Evolutionary conservation across 2,329 filamentous ascomycete genomes (phyloP).

Genomic region (Alternaria novae-zelandiae): DNA sequence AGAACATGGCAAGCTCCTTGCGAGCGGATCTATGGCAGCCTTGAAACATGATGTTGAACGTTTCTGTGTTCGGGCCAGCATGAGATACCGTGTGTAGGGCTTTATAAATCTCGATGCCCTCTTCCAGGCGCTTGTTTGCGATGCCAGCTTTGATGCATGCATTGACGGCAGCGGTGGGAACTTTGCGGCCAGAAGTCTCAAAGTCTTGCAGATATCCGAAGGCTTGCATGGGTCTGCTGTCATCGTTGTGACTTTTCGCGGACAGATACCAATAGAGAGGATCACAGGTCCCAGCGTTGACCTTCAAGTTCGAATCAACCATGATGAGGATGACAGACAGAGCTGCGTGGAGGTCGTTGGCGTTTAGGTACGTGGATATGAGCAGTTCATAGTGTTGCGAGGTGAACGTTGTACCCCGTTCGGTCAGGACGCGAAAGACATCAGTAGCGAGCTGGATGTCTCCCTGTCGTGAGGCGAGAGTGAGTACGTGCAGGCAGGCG

Average conservation of each 20-base stretch:
- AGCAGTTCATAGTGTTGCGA: slow-evolving; percentile 81
- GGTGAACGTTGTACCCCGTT: slow-evolving; percentile 64
- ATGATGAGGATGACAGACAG: slow-evolving; percentile 77
- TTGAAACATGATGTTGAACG: slow-evolving; percentile 67
- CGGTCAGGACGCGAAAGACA: slow-evolving; percentile 70
- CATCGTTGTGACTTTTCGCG: slow-evolving; percentile 48
- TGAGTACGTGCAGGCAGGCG: slow-evolving; percentile 71
- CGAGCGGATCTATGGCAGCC: slow-evolving; percentile 53
- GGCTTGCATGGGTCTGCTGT: slow-evolving; percentile 57
- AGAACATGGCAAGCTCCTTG: slow-evolving; percentile 65
- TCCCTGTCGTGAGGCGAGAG: slow-evolving; percentile 71
- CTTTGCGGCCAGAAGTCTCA: slow-evolving; percentile 53
- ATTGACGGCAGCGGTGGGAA: slow-evolving; percentile 61
- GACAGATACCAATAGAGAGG: slow-evolving; percentile 66
- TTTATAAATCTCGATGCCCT: slow-evolving; percentile 67
- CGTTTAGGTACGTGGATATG: slow-evolving; percentile 70
- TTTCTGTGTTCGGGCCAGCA: slow-evolving; percentile 56
- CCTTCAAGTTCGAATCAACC: slow-evolving; percentile 65
- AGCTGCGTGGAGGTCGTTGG: slow-evolving; percentile 68
- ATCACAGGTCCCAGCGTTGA: slow-evolving; percentile 67
- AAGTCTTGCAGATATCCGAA: slow-evolving; percentile 65
- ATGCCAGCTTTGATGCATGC: slow-evolving; percentile 61
- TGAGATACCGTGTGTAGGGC: slow-evolving; percentile 60
- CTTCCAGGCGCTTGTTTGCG: slow-evolving; percentile 51
- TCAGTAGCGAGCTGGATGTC: slow-evolving; percentile 73